phyloP scores from a whole-genome alignment of 2,329 filamentous ascomycete species.

The Kalaharituber pfeilii region DNA sequence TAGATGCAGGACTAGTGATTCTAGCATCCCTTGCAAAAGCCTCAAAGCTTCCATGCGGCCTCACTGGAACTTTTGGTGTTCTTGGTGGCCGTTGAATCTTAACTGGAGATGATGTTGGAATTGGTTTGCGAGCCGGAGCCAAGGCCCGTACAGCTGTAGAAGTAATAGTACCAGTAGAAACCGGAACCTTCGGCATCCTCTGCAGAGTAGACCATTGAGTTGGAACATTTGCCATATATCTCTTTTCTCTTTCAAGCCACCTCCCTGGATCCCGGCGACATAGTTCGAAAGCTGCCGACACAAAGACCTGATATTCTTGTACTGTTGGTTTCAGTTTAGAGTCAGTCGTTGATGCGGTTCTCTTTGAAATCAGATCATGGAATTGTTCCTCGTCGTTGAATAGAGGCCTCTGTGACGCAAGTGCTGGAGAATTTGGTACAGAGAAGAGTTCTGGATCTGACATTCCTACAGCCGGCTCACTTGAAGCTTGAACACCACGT shows the following conservation, averaged over 20 bases:
- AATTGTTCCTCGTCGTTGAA: constrained; percentile 15
- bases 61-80: constrained; percentile 4
- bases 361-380: constrained; percentile 15
- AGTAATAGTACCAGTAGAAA: neutral
- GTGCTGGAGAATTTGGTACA: constrained; percentile 10
- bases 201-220: neutral
- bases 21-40: neutral
- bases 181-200: neutral
- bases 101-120: neutral
- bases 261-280: constrained; percentile 15
- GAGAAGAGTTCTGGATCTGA: constrained; percentile 12
- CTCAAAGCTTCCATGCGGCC: neutral
- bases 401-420: constrained; percentile 17
- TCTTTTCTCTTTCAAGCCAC: constrained; percentile 16
- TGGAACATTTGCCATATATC: constrained; percentile 6
- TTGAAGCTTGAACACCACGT: neutral
- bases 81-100: constrained; percentile 2
- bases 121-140: neutral
- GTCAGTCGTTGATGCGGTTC: constrained; percentile 11
- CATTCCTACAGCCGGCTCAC: constrained; percentile 3
- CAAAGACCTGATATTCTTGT: constrained; percentile 18
- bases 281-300: constrained; percentile 17
- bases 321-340: constrained; percentile 12
- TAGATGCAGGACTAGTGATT: neutral
- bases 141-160: neutral